Conservation (phyloP, 2,329 filamentous ascomycete species). For the Diaporthe destruens region DNA sequence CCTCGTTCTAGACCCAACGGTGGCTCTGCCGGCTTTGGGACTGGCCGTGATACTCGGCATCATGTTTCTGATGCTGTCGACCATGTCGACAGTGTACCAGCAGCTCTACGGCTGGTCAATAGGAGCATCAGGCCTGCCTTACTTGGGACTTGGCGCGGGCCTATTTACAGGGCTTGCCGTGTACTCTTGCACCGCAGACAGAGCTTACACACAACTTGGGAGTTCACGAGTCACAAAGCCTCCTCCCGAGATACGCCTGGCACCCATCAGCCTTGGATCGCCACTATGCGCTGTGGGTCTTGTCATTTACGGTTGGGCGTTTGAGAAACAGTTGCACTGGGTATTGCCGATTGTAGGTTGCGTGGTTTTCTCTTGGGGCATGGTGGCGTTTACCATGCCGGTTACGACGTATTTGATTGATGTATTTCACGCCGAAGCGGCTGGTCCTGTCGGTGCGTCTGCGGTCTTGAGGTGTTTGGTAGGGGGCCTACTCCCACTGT, state of each 20-base stretch:
- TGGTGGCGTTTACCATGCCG: conserved; percentile 26
- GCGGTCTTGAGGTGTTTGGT: conserved; percentile 26
- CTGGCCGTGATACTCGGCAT: conserved; percentile 7
- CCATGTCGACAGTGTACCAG: background rate
- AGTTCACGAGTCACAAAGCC: background rate
- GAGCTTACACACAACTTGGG: background rate
- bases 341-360: background rate
- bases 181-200: background rate
- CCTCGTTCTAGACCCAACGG: background rate
- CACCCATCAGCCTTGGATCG: background rate
- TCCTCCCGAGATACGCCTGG: background rate
- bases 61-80: background rate
- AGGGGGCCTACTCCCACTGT: conserved; percentile 29
- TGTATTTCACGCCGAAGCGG: conserved; percentile 27
- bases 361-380: background rate
- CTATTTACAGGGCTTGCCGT: background rate
- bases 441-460: conserved; percentile 31
- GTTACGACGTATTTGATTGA: conserved; percentile 19
- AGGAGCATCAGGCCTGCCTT: background rate
- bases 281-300: background rate
- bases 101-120: background rate
- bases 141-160: background rate
- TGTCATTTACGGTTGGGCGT: background rate
- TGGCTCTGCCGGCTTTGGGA: background rate
- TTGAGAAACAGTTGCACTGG: conserved; percentile 1